phyloP scores from a whole-genome alignment of 2,329 filamentous ascomycete genomes.

The Cytospora leucostoma region DNA sequence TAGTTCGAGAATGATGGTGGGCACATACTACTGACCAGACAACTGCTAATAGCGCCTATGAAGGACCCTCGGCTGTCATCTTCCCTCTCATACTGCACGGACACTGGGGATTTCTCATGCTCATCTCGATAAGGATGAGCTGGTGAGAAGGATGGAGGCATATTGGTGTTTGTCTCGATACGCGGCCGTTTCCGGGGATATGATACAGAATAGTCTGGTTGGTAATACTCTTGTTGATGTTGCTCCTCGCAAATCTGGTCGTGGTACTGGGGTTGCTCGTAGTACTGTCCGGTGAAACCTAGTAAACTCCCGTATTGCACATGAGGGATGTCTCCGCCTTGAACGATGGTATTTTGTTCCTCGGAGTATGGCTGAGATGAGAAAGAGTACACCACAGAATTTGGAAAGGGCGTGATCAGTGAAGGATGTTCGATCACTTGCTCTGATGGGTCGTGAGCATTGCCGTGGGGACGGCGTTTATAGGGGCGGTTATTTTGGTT shows the following conservation, averaged over 20 bases:
- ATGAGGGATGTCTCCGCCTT: slow-evolving; percentile 1
- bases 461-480: slow-evolving; percentile 47
- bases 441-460: slow-evolving; percentile 41
- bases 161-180: slow-evolving; percentile 30
- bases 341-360: slow-evolving; percentile 33
- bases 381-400: slow-evolving; percentile 31
- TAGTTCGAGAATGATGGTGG: slow-evolving; percentile 10
- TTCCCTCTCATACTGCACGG: slow-evolving; percentile 16
- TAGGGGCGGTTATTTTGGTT: slow-evolving; percentile 36
- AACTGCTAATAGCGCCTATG: slow-evolving; percentile 12
- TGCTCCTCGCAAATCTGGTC: slow-evolving; percentile 29
- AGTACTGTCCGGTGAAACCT: slow-evolving; percentile 36
- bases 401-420: slow-evolving; percentile 9
- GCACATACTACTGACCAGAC: slow-evolving; percentile 5
- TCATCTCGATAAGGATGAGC: not conserved
- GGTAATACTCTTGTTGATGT: slow-evolving; percentile 4
- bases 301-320: not conserved
- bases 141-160: slow-evolving; percentile 10
- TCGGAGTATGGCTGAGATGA: slow-evolving; percentile 32
- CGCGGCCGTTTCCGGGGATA: slow-evolving; percentile 37
- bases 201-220: slow-evolving; percentile 8
- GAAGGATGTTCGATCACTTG: slow-evolving; percentile 39
- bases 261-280: slow-evolving; percentile 36
- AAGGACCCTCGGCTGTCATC: slow-evolving; percentile 4
- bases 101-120: slow-evolving; percentile 14